These are phyloP conservation scores for Aspergillus aculeatus DNA, from an alignment of 2,329 filamentous ascomycete species.

Conservation along the genomic window DNA sequence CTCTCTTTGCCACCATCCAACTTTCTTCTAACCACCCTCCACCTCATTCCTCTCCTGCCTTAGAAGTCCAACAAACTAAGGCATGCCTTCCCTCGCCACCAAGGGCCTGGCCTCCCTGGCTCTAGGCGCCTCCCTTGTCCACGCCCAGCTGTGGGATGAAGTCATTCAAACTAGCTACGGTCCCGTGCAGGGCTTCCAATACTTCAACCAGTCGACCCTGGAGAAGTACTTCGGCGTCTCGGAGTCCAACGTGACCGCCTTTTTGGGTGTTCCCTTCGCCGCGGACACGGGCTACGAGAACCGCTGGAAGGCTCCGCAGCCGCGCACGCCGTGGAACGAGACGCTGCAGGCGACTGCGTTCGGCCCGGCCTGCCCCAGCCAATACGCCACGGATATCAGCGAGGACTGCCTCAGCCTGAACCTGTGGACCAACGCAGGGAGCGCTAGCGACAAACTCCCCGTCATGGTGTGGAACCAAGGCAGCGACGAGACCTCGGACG, in stretches of 20 bases:
- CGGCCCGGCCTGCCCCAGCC: constrained; percentile 24
- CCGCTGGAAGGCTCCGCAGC: constrained; percentile 28
- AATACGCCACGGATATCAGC: constrained; percentile 3
- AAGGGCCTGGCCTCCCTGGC: too few species aligned
- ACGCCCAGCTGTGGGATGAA: too few species aligned
- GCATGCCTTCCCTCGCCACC: too few species aligned
- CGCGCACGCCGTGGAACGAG: constrained; percentile 22
- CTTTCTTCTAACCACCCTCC: too few species aligned
- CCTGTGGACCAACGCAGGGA: constrained; percentile 28
- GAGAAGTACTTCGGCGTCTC: constrained; percentile 20
- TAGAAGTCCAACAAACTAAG: too few species aligned
- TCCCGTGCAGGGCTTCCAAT: too few species aligned
- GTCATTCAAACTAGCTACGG: too few species aligned
- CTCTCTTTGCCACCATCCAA: too few species aligned
- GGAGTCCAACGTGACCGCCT: constrained; percentile 24
- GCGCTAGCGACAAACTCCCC: constrained; percentile 23
- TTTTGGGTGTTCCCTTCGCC: constrained; percentile 26
- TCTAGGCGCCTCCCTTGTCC: too few species aligned
- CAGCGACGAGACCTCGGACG: constrained; percentile 27
- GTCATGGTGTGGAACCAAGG: constrained; percentile 33
- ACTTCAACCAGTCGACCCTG: constrained; percentile 20
- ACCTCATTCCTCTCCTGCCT: too few species aligned
- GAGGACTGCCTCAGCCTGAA: constrained; percentile 37
- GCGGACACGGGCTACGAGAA: constrained; percentile 29
- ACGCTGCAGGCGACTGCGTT: constrained; percentile 23